Evolutionary conservation across 2,329 filamentous ascomycete species (phyloP).

Genomic region (Microthyrium microscopicum): DNA sequence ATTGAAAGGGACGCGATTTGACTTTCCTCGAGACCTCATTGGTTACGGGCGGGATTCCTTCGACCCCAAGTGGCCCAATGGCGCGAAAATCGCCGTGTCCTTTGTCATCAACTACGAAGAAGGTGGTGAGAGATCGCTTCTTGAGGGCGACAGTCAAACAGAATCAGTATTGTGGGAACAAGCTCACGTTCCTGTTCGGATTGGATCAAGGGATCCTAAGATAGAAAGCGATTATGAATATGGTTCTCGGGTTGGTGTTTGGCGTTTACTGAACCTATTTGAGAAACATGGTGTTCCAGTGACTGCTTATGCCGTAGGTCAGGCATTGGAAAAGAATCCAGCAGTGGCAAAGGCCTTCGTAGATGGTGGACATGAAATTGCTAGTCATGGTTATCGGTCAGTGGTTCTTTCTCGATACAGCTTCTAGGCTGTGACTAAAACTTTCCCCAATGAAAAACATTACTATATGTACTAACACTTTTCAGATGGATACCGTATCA

Average conservation of each 20-base stretch:
- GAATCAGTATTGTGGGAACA: conserved; percentile 16
- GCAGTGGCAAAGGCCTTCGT: conserved; percentile 24
- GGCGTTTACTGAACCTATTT: conserved; percentile 34
- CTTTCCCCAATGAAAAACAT: conserved; percentile 32
- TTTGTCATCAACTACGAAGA: conserved; percentile 25
- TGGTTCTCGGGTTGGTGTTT: conserved; percentile 31
- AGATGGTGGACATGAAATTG: conserved; percentile 25
- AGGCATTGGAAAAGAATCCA: conserved; percentile 27
- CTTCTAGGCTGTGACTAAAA: conserved; percentile 29
- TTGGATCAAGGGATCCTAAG: conserved; percentile 23
- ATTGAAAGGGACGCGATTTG: too few species aligned
- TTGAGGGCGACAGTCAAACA: conserved; percentile 18
- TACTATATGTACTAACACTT: conserved; percentile 33
- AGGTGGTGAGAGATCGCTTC: conserved; percentile 17
- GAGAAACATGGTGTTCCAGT: conserved; percentile 30
- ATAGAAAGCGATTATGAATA: conserved; percentile 36
- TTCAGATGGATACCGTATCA: conserved; percentile 37
- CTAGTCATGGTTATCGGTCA: conserved; percentile 25
- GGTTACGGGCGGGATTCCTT: conserved; percentile 26
- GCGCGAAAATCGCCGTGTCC: conserved; percentile 21
- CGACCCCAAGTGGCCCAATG: conserved; percentile 19
- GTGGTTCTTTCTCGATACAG: too few species aligned
- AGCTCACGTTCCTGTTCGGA: conserved; percentile 22
- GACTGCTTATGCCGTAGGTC: conserved; percentile 32
- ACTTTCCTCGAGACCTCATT: conserved; percentile 24